Base-by-base conservation (phyloP, 106 monocot species). In the Dioscorea dumetorum region DNA sequence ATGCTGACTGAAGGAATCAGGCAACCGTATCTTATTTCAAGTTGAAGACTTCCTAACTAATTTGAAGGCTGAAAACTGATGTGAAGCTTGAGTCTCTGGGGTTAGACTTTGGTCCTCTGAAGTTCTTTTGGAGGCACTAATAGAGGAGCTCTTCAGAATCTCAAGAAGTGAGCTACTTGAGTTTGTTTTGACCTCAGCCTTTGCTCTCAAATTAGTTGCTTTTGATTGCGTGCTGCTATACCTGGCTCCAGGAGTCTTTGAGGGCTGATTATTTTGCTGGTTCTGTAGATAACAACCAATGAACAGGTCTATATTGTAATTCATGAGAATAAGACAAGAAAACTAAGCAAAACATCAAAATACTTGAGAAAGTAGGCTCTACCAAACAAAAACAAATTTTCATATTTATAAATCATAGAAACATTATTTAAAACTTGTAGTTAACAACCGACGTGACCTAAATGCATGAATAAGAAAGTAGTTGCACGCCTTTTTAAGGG, bases 21-120 rank as follows among this genome's bases (percentile, higher is more conserved):
- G 41, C 6, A 41, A 41, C 31, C 73, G 24, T 32, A n/a, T 77
- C 70, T 81, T 35, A 72, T 31, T 49, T 71, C 69, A 58, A 62
- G 73, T 73, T 12, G 88, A 67, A 34, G 67, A 48, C 22, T 68
- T 80, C 64, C 66, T 77, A 32, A 69, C 57, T 33, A 81, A 49
- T 61, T 76, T 85, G 63, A 95, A 95, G 23, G 88, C 76, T 34
- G 85, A 77, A 66, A 91, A 82, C 33, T 83, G 82, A 65, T 72
- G 24, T 24, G 79, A 74, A 59, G 73, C 68, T 77, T 85, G 79
- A 61, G 67, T 74, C 68, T 79, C 90, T 28, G 77, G 78, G 54
- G 77, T 68, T 0, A 50, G 33, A 23, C 13, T 68, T 66, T 28
- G 24, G 5, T 52, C 50, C 8, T 50, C 51, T 15, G 53, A 12